These are phyloP conservation scores for Taphrina deformans DNA, from an alignment of 1,139 yeast species.

Conservation along the genomic window DNA sequence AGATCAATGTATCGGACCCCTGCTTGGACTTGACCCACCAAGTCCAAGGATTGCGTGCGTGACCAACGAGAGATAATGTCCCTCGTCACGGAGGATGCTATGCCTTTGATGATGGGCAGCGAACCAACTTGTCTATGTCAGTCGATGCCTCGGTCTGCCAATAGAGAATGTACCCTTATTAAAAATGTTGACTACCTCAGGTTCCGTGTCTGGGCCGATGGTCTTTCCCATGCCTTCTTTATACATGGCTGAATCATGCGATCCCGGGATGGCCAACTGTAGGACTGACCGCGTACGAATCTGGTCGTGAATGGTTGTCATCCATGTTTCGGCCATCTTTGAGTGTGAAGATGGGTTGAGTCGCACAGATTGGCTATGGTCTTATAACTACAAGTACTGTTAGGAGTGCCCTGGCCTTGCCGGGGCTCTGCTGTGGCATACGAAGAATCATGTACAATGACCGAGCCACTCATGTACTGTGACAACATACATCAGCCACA, in stretches of 20 bases:
- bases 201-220: slow-evolving; percentile 3
- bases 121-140: neutral
- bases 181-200: neutral
- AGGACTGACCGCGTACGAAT: slow-evolving; percentile 3
- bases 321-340: slow-evolving; percentile 8
- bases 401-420: too few species aligned
- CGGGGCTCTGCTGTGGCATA: neutral
- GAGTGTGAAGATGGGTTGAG: too few species aligned
- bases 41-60: slow-evolving; percentile 4
- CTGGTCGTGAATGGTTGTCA: neutral
- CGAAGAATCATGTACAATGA: neutral
- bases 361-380: too few species aligned
- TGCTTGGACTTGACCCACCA: neutral
- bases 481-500: neutral
- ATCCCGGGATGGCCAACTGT: neutral
- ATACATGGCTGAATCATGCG: slow-evolving; percentile 12
- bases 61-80: slow-evolving; percentile 13
- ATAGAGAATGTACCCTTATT: neutral
- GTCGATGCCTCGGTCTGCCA: too few species aligned
- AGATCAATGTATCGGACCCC: slow-evolving; percentile 6
- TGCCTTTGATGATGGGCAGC: slow-evolving; percentile 4
- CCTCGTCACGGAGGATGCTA: neutral
- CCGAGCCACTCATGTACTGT: neutral
- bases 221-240: slow-evolving; percentile 8
- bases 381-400: too few species aligned